Evolutionary conservation across 2,329 filamentous ascomycete species (phyloP), one percentile per base, ranked within the genome.

Genomic region (Talaromyces atroroseus): DNA sequence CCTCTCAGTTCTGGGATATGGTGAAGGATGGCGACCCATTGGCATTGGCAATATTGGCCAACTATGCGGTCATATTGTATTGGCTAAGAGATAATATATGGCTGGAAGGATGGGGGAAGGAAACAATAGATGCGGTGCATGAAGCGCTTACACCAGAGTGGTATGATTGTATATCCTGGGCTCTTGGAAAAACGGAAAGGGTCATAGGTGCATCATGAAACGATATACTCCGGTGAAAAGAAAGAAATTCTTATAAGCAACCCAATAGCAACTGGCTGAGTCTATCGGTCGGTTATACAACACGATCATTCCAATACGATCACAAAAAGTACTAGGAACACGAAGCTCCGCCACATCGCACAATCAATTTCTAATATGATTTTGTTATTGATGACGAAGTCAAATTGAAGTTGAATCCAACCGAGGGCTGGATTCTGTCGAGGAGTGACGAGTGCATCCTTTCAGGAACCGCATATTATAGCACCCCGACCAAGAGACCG

Each of bases 21-120:
- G 20, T 57, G 1, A 14, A 42, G 14, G 24, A 49, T 45, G n/a
- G 51, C 24, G 50, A 58, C 18, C 56, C 56, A 20, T 12, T 58
- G 6, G 56, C 56, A 45, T 23, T 58, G 23, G 56, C 56, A 24
- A 44, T 58, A 16, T 46, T 58, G 12, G 56, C 56, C 1, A 58
- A 58, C n/a, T 57, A 48, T 46, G 55, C 45, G 11, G 55, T 57
- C 12, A 49, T 40, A 6, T 32, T 57, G 38, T 36, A 57, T 10
- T 32, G 50, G 38, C 16, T 49, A 26, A 53, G 36, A 18, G 18
- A 49, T 29, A 52, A 36, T 49, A 49, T 57, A 42, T 57, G 55
- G 55, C 3, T 57, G 12, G 49, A 53, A 24, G 55, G 55, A 34
- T 57, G 49, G 55, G 55, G 55, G 16, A 57, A 48, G 34, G 49